phyloP scores from a whole-genome alignment of 805 yeast species.

The Clavispora phyllophila region DNA sequence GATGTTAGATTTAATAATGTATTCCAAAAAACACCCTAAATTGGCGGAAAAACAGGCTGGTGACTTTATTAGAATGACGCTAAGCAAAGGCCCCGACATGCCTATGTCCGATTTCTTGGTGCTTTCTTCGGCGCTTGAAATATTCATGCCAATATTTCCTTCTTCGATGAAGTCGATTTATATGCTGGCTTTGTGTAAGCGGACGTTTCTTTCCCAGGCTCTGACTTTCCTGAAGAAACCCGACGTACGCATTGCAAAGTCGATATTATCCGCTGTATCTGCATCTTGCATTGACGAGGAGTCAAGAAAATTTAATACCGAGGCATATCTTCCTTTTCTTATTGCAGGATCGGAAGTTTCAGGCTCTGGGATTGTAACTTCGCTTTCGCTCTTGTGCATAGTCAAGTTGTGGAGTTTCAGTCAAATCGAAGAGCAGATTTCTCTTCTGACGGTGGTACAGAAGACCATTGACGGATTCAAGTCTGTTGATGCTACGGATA shows the following conservation, averaged over 20 bases:
- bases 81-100: background rate
- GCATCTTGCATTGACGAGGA: constrained; percentile 12
- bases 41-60: background rate
- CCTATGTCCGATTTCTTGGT: background rate
- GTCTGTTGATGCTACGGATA: background rate
- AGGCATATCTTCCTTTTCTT: constrained; percentile 9
- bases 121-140: constrained; percentile 5
- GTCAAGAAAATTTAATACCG: constrained; percentile 14
- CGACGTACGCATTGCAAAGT: constrained; percentile 7
- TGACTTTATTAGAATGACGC: background rate
- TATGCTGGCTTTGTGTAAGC: constrained; percentile 7
- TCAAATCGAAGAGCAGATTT: constrained; percentile 11
- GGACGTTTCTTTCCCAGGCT: constrained; percentile 8
- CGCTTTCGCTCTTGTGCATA: constrained; percentile 13
- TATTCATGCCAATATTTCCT: constrained; percentile 12
- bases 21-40: background rate
- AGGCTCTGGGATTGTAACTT: background rate
- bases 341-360: constrained; percentile 8
- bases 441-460: constrained; percentile 8
- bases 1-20: background rate
- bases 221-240: constrained; percentile 5
- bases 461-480: constrained; percentile 3
- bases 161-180: constrained; percentile 8
- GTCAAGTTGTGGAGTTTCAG: constrained; percentile 17
- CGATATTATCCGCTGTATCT: constrained; percentile 10